Evolutionary conservation across 2,329 filamentous ascomycete species (phyloP).

Genomic region (Laburnicola sp.): DNA sequence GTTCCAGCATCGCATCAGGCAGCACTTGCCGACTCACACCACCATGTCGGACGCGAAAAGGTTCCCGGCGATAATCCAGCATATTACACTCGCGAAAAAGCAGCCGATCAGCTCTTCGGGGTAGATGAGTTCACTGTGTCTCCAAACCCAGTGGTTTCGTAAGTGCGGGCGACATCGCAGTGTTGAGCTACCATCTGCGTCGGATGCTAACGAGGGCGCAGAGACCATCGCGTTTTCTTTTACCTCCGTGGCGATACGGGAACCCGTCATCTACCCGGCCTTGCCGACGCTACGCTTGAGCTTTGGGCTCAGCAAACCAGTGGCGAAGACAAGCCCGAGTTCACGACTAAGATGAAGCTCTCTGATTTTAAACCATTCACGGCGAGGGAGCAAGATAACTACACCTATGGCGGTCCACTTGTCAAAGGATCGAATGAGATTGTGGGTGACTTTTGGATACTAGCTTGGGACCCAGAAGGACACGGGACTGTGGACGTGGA

Average conservation of each 20-base stretch:
- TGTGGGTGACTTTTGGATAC: constrained; percentile 3
- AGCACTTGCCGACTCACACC: constrained; percentile 2
- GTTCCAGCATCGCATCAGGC: constrained; percentile 2
- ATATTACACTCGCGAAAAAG: constrained; percentile 11
- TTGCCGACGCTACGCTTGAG: constrained; percentile 10
- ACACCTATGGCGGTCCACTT: constrained; percentile 10
- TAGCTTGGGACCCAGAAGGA: neutral
- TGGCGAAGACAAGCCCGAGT: constrained; percentile 8
- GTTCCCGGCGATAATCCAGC: constrained; percentile 14
- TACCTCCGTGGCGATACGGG: constrained; percentile 8
- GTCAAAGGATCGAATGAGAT: constrained; percentile 11
- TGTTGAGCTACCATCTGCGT: neutral
- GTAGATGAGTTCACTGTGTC: constrained; percentile 9
- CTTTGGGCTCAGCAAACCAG: constrained; percentile 7
- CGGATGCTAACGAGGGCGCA: constrained; percentile 3
- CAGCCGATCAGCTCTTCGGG: constrained; percentile 11
- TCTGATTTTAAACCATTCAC: constrained; percentile 9
- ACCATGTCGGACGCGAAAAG: constrained; percentile 7
- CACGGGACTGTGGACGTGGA: constrained; percentile 8
- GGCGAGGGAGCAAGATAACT: constrained; percentile 8
- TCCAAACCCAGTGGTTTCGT: constrained; percentile 5
- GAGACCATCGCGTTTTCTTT: constrained; percentile 10
- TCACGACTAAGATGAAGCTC: constrained; percentile 4
- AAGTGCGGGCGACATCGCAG: neutral
- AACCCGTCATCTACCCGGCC: constrained; percentile 7